Conservation (phyloP, 192 early-diverging fungal species). For the Backusella sp. region DNA sequence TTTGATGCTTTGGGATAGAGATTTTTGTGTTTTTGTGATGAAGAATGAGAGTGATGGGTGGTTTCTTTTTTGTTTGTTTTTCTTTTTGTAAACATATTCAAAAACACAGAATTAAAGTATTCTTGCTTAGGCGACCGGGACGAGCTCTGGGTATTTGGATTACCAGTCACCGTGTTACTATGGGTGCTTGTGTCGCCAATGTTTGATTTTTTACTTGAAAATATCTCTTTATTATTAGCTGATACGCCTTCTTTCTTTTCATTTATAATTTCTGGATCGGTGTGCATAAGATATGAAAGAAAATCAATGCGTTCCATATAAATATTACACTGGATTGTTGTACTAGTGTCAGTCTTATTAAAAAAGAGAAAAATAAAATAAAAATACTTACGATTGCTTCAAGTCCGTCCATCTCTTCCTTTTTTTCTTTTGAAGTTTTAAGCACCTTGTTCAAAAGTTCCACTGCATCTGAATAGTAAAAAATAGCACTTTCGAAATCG, state of each 20-base stretch:
- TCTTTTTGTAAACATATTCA: neutral
- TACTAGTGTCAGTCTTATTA: neutral
- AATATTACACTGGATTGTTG: neutral
- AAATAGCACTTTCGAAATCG: neutral
- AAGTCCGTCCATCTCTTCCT: neutral
- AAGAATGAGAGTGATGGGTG: neutral
- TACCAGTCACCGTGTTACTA: neutral
- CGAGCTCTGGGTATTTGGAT: neutral
- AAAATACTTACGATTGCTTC: neutral
- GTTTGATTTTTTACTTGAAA: neutral
- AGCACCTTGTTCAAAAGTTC: neutral
- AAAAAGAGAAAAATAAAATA: neutral
- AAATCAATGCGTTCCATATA: neutral
- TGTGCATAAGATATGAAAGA: neutral
- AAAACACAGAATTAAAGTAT: neutral
- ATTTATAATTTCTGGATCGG: neutral
- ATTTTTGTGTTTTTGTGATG: neutral
- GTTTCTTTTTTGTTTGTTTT: neutral
- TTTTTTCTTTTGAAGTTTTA: constrained; percentile 9
- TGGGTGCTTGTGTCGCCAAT: neutral
- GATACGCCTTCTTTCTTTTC: neutral
- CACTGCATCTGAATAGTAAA: neutral
- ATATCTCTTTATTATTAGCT: neutral
- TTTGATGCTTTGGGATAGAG: neutral
- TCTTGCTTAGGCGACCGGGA: neutral